Conservation (phyloP, 257 asterid genomes). For the Leonotis leonurus region DNA sequence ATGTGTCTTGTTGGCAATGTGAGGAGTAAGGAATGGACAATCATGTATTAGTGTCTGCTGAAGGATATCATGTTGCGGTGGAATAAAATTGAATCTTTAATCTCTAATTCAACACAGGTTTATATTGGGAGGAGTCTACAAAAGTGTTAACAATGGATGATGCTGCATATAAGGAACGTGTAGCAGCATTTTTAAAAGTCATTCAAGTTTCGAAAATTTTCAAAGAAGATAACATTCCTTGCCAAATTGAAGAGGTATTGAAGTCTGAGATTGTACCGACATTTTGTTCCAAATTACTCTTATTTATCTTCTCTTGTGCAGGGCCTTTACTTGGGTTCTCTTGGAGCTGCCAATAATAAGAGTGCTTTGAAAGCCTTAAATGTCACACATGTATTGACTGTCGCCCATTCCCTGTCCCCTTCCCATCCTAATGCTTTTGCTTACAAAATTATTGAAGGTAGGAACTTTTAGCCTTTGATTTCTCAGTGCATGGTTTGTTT, state of each 20-base stretch:
- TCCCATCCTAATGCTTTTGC: slow-evolving; percentile 54
- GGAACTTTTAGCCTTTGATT: neutral
- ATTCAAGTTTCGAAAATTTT: slow-evolving; percentile 29
- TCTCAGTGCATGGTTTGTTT: neutral
- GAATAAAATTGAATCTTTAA: neutral
- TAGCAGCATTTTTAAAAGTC: slow-evolving; percentile 45
- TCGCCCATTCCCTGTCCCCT: slow-evolving; percentile 43
- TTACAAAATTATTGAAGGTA: slow-evolving; percentile 59
- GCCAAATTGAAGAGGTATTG: slow-evolving; percentile 74
- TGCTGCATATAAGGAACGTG: slow-evolving; percentile 23
- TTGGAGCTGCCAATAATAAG: slow-evolving; percentile 68
- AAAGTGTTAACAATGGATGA: slow-evolving; percentile 33
- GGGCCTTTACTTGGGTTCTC: slow-evolving; percentile 92
- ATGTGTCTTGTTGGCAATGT: too few species aligned
- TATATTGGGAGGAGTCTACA: neutral
- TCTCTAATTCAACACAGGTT: slow-evolving; percentile 4
- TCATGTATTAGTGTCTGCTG: neutral
- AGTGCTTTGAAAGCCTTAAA: slow-evolving; percentile 50
- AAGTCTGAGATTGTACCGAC: neutral
- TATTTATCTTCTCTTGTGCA: slow-evolving; percentile 21
- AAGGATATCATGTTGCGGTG: neutral
- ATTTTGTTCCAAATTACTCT: neutral
- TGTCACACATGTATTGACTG: slow-evolving; percentile 66
- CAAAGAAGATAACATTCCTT: slow-evolving; percentile 49
- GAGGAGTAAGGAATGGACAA: neutral